Evolutionary conservation across 768 basidiomycete species (phyloP), one percentile per base, ranked within the genome.

Genomic region (Leccinellum rugosiceps): DNA sequence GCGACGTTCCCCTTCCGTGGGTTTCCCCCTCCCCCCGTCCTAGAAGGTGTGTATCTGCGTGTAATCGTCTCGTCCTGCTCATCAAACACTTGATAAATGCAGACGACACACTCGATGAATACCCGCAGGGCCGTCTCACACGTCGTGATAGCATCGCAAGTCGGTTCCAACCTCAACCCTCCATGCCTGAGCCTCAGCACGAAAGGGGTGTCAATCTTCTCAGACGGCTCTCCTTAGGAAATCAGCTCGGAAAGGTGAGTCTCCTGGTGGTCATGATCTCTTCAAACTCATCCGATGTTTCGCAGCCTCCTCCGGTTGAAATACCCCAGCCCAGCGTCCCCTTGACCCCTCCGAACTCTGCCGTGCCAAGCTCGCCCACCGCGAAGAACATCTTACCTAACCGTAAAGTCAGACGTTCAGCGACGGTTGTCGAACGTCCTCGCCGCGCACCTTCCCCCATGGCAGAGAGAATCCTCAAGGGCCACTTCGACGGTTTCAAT

Each of bases 381-480:
- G 32, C 45, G 25, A 70, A 51, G 54, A 50, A 54, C 0, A 19
- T 44, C 28, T 26, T 72, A 15, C 73, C 72, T 38, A 66, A 58
- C 56, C 73, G 63, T 61, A 74, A 69, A 52, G 73, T 76, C 14
- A 80, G 78, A 45, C 85, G 88, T 19, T 80, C 86, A n/a, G 82
- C 86, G 4, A 87, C 86, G 19, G 68, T 86, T 53, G 58, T 51
- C 8, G 80, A 79, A 14, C 80, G 79, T 50, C 79, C 79, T 10
- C 84, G 82, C 55, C 77, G 84, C 59, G 89, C 88, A 3, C 91
- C 90, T 19, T 91, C 89, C 38, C 91, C 91, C 6, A 93, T 92
- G 92, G 92, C 91, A 61, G 92, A 94, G 74, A 80, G 92, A 57
- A 92, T 94, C 58, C 80, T 94, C 63, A 94, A 90, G 77, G 92